These are phyloP conservation scores for Termitomyces sp. DNA, from an alignment of 768 basidiomycete species.

Conservation along the genomic window DNA sequence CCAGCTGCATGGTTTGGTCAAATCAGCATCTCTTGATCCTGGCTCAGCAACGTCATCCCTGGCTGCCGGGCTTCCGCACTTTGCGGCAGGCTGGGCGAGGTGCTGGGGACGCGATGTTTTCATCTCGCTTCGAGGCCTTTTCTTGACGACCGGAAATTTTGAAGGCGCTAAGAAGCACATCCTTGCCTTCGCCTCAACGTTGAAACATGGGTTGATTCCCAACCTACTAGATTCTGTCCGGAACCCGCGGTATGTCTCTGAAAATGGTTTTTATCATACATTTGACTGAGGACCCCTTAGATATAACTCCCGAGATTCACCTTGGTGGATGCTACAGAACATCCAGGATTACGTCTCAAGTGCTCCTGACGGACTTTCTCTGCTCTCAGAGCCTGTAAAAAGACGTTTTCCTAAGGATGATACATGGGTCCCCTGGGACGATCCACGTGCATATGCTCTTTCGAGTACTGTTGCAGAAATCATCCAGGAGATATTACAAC, in stretches of 20 bases:
- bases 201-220: conserved; percentile 96
- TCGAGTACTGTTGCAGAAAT: conserved; percentile 88
- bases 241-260: conserved; percentile 62
- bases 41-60: conserved; percentile 68
- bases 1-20: conserved; percentile 90
- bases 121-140: conserved; percentile 90
- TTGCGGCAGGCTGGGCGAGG: conserved; percentile 88
- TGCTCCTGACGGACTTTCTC: conserved; percentile 79
- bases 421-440: conserved; percentile 91
- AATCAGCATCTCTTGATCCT: conserved; percentile 87
- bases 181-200: conserved; percentile 84
- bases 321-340: conserved; percentile 99
- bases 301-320: conserved; percentile 96
- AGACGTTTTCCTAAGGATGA: conserved; percentile 96
- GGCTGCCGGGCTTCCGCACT: conserved; percentile 95
- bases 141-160: conserved; percentile 89
- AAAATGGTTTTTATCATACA: background rate
- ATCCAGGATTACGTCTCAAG: conserved; percentile 90
- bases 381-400: conserved; percentile 79
- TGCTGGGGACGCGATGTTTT: conserved; percentile 97
- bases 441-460: conserved; percentile 76
- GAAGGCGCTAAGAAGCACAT: conserved; percentile 87
- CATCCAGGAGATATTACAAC: conserved; percentile 93
- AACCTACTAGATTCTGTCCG: conserved; percentile 90
- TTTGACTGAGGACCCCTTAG: conserved; percentile 27